These are phyloP conservation scores for Sextonia rubra DNA, from an alignment of 164 flowering plant genomes.

Conservation along the genomic window DNA sequence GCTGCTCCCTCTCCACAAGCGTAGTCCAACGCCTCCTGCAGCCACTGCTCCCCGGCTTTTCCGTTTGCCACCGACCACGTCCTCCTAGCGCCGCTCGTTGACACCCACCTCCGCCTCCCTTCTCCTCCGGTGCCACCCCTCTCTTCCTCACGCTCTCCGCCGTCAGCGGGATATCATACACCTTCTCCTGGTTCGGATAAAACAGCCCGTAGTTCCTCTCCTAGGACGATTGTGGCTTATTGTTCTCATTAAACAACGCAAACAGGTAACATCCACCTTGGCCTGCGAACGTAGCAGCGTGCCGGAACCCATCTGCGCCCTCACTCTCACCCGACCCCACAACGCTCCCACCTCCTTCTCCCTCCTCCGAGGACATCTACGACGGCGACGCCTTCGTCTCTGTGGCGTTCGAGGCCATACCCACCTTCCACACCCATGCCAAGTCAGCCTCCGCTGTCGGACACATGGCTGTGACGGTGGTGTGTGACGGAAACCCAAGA, in stretches of 20 bases:
- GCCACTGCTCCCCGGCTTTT: slow-evolving; percentile 32
- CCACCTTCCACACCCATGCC: too few relatives aligned
- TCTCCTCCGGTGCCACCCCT: slow-evolving; percentile 24
- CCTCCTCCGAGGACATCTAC: too few relatives aligned
- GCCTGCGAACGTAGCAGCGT: slow-evolving; percentile 65
- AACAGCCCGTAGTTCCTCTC: slow-evolving; percentile 91
- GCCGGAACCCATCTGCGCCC: too few relatives aligned
- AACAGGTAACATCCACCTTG: slow-evolving; percentile 61
- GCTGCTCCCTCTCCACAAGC: slow-evolving; percentile 90
- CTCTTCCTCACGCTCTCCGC: slow-evolving; percentile 11
- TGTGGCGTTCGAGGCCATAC: too few relatives aligned
- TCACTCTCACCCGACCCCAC: too few relatives aligned
- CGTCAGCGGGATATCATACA: slow-evolving; percentile 57
- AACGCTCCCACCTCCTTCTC: too few relatives aligned
- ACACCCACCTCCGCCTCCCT: slow-evolving; percentile 12
- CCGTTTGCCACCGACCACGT: slow-evolving; percentile 89
- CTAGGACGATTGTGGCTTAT: slow-evolving; percentile 72
- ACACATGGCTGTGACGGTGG: too few relatives aligned
- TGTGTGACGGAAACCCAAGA: too few relatives aligned
- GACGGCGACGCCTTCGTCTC: too few relatives aligned
- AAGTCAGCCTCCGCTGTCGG: too few relatives aligned
- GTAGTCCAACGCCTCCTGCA: slow-evolving; percentile 67
- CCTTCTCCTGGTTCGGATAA: slow-evolving; percentile 66
- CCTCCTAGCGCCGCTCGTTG: slow-evolving; percentile 30
- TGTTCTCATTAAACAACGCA: slow-evolving; percentile 83